Conservation (phyloP, 257 asterid genomes). For the Apocynum venetum region DNA sequence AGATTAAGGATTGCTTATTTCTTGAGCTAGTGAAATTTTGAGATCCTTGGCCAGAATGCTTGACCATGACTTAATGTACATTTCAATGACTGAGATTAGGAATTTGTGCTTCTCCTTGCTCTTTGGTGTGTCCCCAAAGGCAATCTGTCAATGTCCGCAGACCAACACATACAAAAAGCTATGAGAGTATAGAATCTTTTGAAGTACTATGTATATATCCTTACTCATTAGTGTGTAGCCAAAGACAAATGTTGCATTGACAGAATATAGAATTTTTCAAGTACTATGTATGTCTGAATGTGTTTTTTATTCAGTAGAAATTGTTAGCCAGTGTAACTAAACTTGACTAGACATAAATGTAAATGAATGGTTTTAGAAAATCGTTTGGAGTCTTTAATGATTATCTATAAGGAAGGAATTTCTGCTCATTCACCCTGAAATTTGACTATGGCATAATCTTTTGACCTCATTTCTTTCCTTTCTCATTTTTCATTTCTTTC, state of each 20-base stretch:
- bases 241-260: neutral
- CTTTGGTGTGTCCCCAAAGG: neutral
- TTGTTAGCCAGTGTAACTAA: too few relatives aligned
- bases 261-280: neutral
- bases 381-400: neutral
- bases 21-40: neutral
- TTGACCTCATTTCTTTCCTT: neutral
- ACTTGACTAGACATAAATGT: too few relatives aligned
- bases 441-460: neutral
- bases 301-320: neutral
- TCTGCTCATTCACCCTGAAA: too few relatives aligned
- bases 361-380: neutral
- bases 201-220: neutral
- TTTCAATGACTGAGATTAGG: neutral
- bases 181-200: neutral
- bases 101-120: neutral
- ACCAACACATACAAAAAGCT: too few relatives aligned
- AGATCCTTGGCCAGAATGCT: neutral
- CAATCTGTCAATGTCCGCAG: neutral
- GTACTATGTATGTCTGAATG: neutral
- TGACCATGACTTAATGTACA: neutral
- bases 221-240: too few relatives aligned
- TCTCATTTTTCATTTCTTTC: neutral
- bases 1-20: neutral
- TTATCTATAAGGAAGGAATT: neutral